Percentiles rank a stretch among this genome's conserved stretches.
These are phyloP conservation scores for Astraeus odoratus DNA, from an alignment of 768 basidiomycete genomes.

Conservation along the genomic window DNA sequence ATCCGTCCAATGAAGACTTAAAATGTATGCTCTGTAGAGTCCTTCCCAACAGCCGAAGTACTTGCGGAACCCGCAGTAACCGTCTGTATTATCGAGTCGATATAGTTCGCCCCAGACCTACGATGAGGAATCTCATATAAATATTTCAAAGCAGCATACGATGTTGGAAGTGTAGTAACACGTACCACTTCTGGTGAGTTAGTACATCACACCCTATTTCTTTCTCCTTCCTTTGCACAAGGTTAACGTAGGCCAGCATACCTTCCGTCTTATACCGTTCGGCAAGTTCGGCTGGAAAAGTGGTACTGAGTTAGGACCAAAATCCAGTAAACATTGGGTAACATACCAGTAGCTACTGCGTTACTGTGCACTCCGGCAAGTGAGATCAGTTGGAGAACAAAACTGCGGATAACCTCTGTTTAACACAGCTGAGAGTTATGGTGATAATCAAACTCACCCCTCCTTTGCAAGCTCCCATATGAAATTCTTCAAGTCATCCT, in stretches of 20 bases:
- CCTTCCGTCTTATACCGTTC: slow-evolving; percentile 77
- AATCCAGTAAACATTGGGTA: not conserved
- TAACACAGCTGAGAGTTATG: not conserved
- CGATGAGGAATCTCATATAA: too few species aligned
- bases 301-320: not conserved
- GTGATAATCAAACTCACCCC: slow-evolving; percentile 39
- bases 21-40: slow-evolving; percentile 87
- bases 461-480: slow-evolving; percentile 88
- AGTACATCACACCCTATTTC: slow-evolving; percentile 85
- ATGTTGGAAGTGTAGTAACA: not conserved
- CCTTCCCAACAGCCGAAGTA: slow-evolving; percentile 75
- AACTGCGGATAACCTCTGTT: slow-evolving; percentile 37
- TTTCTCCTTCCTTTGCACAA: slow-evolving; percentile 83
- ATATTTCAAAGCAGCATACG: too few species aligned
- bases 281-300: slow-evolving; percentile 62
- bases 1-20: slow-evolving; percentile 20
- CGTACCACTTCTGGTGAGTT: slow-evolving; percentile 90
- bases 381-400: slow-evolving; percentile 84
- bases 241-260: slow-evolving; percentile 88
- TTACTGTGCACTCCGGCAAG: slow-evolving; percentile 86
- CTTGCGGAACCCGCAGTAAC: slow-evolving; percentile 86
- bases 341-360: slow-evolving; percentile 67
- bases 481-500: slow-evolving; percentile 74
- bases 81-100: slow-evolving; percentile 77
- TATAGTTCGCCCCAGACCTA: slow-evolving; percentile 89